Evolutionary conservation across 2,329 filamentous ascomycete genomes (phyloP), one percentile per base, ranked within the genome.

Genomic region (Thielaviopsis ethacetica): DNA sequence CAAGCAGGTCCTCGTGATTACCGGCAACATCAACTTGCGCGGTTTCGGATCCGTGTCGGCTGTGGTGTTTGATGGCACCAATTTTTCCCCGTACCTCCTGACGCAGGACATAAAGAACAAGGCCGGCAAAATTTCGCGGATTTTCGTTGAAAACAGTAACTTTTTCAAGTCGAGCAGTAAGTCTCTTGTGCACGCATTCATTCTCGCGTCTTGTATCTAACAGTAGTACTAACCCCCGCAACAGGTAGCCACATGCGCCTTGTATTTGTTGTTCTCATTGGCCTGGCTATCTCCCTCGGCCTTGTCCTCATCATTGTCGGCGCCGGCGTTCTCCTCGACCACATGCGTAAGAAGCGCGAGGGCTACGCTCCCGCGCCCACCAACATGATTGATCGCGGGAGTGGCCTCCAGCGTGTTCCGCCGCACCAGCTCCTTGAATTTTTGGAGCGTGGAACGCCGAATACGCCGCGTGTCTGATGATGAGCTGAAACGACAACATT

Each of bases 41-140:
- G 73, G 74, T 54, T 90, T 90, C 67, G 91, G 91, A 61, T 84
- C 83, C 60, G 88, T 86, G 5, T 95, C 91, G 15, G 90, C 88
- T 9, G 91, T 84, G 7, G 74, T 96, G 27, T 98, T 87, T 74
- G 88, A 97, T 67, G 93, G 93, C 65, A 88, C 83, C 12, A 73
- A 75, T 2, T 83, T 91, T 68, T 76, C 76, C 56, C 91, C 93
- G 0, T 95, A 91, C 69, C 79, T 89, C 49, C 78, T 98, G 50
- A 87, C 91, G 1, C 85, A 82, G 53, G 85, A 78, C 61, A 71
- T 77, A 13, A 77, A 82, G 65, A 82, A 82, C 61, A 75, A 76
- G 13, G 75, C 81, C 12, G 89, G 91, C 54, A 91, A 82, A 65
- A 80, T 98, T 66, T 83, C 86, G 38, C 82, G 81, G 64, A 77